Base-by-base conservation (phyloP, 352 stramenopile genomes). In the Thraustochytrium striatum region DNA sequence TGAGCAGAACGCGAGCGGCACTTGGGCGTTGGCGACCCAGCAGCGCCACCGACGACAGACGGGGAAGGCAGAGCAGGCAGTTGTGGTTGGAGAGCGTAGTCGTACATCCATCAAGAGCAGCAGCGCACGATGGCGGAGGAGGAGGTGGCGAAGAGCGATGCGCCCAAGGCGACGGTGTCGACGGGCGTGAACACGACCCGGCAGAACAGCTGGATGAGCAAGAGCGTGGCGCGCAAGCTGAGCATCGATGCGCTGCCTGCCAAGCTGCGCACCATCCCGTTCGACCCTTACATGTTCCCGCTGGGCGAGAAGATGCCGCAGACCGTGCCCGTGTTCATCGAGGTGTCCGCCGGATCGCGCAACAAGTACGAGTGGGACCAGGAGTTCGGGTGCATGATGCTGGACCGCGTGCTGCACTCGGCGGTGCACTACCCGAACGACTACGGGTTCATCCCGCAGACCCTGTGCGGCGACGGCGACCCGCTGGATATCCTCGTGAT, bases 321-420 rank as follows among this genome's bases (percentile, higher is more conserved):
- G 43, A 39, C 25, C 28, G n/a, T 83, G 9, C 73, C 72, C 25
- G 72, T 82, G 28, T 85, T 85, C 58, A 84, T 85, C 32, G 82
- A 85, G 43, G 69, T 85, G 16, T 79, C 72, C 25, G 65, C 58
- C n/a, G 82, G 79, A n/a, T 84, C 72, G n/a, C 61, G 82, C 2
- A 85, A 85, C 68, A 85, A 85, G 78, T 85, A 85, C 65, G 82
- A 85, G 61, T 85, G 81, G 81, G 82, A 85, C 61, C 44, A 84
- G 43, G 81, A 85, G 78, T 65, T 55, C 0, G 69, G 81, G 38
- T 69, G 83, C 52, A 72, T 85, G 21, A 83, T 82, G 61, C 69
- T 85, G 2, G 82, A 85, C 65, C 62, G 82, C 33, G 82, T 85
- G 13, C 80, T 85, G 11, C 75, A 83, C 69, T 81, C 65, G 2